Percentiles rank a stretch among this genome's conserved stretches.
These are phyloP conservation scores for Ailanthus altissimus DNA, from an alignment of 345 rosid species.

Conservation along the genomic window DNA sequence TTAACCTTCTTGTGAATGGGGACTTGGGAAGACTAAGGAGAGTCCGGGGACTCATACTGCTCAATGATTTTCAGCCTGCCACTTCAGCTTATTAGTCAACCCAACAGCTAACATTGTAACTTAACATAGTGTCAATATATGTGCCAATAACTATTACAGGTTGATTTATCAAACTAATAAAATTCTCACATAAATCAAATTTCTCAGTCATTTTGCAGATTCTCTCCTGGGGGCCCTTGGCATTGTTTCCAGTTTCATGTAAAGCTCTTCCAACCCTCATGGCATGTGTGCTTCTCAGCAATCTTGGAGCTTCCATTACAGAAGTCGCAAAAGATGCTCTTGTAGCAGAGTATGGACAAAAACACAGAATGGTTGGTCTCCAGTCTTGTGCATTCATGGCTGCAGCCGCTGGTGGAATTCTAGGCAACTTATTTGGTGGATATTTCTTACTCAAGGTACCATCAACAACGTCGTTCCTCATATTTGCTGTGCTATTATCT, in stretches of 20 bases:
- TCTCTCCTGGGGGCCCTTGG: slow-evolving; percentile 81
- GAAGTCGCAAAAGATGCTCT: slow-evolving; percentile 93
- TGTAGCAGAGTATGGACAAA: slow-evolving; percentile 79
- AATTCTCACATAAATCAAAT: slow-evolving; percentile 10
- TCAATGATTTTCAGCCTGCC: background rate
- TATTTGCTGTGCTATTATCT: slow-evolving; percentile 50
- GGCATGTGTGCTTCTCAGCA: slow-evolving; percentile 66
- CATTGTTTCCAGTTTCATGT: slow-evolving; percentile 54
- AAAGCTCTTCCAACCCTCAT: slow-evolving; percentile 66
- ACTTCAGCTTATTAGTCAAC: background rate
- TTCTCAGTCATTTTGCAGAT: slow-evolving; percentile 72
- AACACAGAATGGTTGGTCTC: slow-evolving; percentile 51
- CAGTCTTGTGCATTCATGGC: slow-evolving; percentile 92
- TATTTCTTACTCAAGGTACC: slow-evolving; percentile 48
- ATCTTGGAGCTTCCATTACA: slow-evolving; percentile 79
- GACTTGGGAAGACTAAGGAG: background rate
- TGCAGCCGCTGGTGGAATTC: slow-evolving; percentile 75
- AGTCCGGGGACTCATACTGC: background rate
- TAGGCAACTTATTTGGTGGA: slow-evolving; percentile 84
- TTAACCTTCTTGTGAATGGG: background rate
- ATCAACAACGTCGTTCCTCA: slow-evolving; percentile 56
- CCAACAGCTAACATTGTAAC: background rate
- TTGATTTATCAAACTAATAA: slow-evolving; percentile 1
- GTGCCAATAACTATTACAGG: background rate
- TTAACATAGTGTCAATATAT: background rate